Percentiles rank a stretch among this genome's conserved stretches.
phyloP scores from a whole-genome alignment of 2,329 filamentous ascomycete species.

The Cladosporium halotolerans region DNA sequence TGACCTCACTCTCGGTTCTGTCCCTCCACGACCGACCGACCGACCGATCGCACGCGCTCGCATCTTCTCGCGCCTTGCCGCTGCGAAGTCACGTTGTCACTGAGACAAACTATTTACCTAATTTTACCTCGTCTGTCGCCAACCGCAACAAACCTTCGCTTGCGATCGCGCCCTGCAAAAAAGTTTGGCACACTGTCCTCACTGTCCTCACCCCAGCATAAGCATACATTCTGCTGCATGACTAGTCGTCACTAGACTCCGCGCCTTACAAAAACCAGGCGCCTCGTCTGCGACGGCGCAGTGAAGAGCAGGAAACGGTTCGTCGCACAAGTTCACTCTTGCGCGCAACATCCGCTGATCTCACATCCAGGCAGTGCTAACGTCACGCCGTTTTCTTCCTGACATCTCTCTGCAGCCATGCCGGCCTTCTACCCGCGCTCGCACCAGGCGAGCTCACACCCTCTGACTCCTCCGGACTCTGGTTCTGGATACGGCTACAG shows the following conservation, averaged over 20 bases:
- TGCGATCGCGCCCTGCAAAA: neutral
- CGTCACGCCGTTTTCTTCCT: slow-evolving; percentile 38
- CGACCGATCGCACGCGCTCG: neutral
- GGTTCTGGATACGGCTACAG: slow-evolving; percentile 34
- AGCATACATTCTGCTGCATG: slow-evolving; percentile 17
- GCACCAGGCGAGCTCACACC: slow-evolving; percentile 33
- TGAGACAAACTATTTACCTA: slow-evolving; percentile 10
- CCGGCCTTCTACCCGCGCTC: slow-evolving; percentile 45
- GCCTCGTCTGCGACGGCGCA: slow-evolving; percentile 23
- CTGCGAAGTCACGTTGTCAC: slow-evolving; percentile 9
- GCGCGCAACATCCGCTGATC: slow-evolving; percentile 4
- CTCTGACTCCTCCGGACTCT: slow-evolving; percentile 46
- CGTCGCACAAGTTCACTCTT: slow-evolving; percentile 5
- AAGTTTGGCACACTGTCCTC: neutral
- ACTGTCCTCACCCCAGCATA: slow-evolving; percentile 2
- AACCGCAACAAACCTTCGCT: slow-evolving; percentile 2
- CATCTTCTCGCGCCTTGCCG: slow-evolving; percentile 2
- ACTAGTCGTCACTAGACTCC: slow-evolving; percentile 17
- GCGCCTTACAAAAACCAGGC: slow-evolving; percentile 17
- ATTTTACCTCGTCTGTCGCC: slow-evolving; percentile 9
- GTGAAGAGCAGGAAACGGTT: slow-evolving; percentile 22
- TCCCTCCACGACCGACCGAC: no score
- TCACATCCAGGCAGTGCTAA: slow-evolving; percentile 10
- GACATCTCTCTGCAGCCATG: slow-evolving; percentile 38
- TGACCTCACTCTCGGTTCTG: neutral